phyloP scores from a whole-genome alignment of 331 rosid genomes.

The Rosa hybrid region DNA sequence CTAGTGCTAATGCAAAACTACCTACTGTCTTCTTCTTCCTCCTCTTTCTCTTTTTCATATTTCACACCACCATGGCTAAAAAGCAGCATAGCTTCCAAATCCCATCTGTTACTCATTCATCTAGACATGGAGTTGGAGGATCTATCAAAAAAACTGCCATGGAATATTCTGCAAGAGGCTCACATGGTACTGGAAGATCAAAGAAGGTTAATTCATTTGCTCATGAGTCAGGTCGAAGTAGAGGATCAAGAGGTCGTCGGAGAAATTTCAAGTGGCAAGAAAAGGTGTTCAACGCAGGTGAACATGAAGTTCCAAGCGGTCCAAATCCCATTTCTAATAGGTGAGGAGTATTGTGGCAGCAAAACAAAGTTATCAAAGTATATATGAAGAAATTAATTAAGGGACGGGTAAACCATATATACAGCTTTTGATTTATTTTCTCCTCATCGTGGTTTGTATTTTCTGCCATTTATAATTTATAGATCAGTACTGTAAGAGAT shows the following conservation, averaged over 20 bases:
- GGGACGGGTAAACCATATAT: neutral
- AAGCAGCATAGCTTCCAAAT: slow-evolving; percentile 7
- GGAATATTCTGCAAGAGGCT: slow-evolving; percentile 27
- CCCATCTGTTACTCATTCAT: neutral
- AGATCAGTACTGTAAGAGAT: slow-evolving; percentile 8
- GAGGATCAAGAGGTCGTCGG: slow-evolving; percentile 23
- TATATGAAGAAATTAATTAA: slow-evolving; percentile 15
- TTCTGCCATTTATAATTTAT: slow-evolving; percentile 15
- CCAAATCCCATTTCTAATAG: slow-evolving; percentile 91
- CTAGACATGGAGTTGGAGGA: slow-evolving; percentile 12
- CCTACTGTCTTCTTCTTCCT: slow-evolving; percentile 38
- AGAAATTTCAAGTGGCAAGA: slow-evolving; percentile 45
- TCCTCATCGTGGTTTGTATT: slow-evolving; percentile 10
- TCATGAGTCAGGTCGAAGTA: slow-evolving; percentile 16
- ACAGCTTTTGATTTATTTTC: slow-evolving; percentile 12
- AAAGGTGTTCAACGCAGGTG: slow-evolving; percentile 51
- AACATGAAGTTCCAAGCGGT: slow-evolving; percentile 91
- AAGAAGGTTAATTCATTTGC: slow-evolving; percentile 15
- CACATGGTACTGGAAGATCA: slow-evolving; percentile 23
- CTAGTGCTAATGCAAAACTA: slow-evolving; percentile 38
- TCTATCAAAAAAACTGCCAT: slow-evolving; percentile 21
- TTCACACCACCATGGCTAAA: slow-evolving; percentile 40
- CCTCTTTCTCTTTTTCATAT: slow-evolving; percentile 43
- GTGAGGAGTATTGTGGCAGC: slow-evolving; percentile 33
- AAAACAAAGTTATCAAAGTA: slow-evolving; percentile 17